These are phyloP conservation scores for Rutstroemia sp. DNA, from an alignment of 2,329 filamentous ascomycete species.

Conservation along the genomic window DNA sequence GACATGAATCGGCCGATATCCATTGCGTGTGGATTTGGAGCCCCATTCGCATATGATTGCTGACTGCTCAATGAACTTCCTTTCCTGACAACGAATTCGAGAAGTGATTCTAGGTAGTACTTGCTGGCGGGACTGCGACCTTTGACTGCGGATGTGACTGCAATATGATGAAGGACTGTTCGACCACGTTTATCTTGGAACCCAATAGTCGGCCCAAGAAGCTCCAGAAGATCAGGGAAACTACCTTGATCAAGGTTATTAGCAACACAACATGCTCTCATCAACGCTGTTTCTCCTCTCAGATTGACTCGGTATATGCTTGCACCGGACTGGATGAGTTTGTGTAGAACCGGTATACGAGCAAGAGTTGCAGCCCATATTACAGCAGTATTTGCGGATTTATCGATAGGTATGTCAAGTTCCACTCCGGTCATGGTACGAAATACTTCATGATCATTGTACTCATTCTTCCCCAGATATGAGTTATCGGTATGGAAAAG, in stretches of 20 bases:
- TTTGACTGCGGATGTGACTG: conserved; percentile 91
- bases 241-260: conserved; percentile 89
- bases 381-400: conserved; percentile 79
- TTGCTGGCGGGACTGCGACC: conserved; percentile 85
- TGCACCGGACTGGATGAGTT: conserved; percentile 76
- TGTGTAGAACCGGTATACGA: conserved; percentile 71
- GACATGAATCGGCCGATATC: conserved; percentile 90
- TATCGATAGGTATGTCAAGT: conserved; percentile 86
- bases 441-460: conserved; percentile 68
- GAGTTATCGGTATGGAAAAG: conserved; percentile 67
- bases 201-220: conserved; percentile 84
- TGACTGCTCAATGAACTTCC: conserved; percentile 56
- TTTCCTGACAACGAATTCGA: conserved; percentile 91
- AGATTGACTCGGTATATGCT: conserved; percentile 84
- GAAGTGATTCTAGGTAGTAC: conserved; percentile 89
- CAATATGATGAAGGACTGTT: conserved; percentile 93
- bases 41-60: conserved; percentile 27
- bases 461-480: conserved; percentile 48
- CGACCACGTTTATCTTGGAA: conserved; percentile 82
- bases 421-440: conserved; percentile 69
- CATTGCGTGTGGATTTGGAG: conserved; percentile 41
- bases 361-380: conserved; percentile 96
- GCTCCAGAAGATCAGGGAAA: conserved; percentile 84
- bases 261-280: conserved; percentile 86
- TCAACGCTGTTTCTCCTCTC: conserved; percentile 84